These are phyloP conservation scores for Paramecium tetraurelia DNA, from an alignment of 73 alveolate species.

Conservation along the genomic window DNA sequence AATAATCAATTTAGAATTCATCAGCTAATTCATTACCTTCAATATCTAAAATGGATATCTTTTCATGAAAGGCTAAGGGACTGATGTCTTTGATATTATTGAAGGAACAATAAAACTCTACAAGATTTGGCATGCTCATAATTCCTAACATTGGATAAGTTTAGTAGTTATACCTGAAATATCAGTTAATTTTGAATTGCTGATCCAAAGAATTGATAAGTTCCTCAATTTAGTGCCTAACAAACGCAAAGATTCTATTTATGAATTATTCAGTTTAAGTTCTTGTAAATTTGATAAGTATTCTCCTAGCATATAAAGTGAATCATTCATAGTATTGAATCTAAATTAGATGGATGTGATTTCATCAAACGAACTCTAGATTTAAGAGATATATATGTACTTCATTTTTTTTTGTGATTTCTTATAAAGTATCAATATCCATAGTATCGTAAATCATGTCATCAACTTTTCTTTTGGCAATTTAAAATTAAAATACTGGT, in stretches of 20 bases:
- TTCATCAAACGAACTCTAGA: neutral
- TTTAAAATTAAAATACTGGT: neutral
- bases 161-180: neutral
- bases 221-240: constrained; percentile 13
- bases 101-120: neutral
- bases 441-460: neutral
- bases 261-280: constrained; percentile 9
- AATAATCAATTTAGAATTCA: constrained; percentile 6
- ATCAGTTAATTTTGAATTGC: constrained; percentile 14
- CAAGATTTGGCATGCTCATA: constrained; percentile 2
- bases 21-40: constrained; percentile 40
- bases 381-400: neutral
- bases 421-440: constrained; percentile 11
- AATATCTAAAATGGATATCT: constrained; percentile 4
- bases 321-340: constrained; percentile 30
- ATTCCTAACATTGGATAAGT: neutral
- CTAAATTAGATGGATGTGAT: neutral
- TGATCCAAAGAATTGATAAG: neutral
- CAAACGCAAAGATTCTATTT: constrained; percentile 22
- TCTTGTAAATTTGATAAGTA: constrained; percentile 2
- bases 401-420: constrained; percentile 12
- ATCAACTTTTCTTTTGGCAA: neutral
- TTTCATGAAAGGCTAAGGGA: constrained; percentile 49
- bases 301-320: constrained; percentile 25
- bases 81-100: constrained; percentile 37